Conservation (phyloP, 495 filamentous ascomycete species). For the Neurospora sublineolata region DNA sequence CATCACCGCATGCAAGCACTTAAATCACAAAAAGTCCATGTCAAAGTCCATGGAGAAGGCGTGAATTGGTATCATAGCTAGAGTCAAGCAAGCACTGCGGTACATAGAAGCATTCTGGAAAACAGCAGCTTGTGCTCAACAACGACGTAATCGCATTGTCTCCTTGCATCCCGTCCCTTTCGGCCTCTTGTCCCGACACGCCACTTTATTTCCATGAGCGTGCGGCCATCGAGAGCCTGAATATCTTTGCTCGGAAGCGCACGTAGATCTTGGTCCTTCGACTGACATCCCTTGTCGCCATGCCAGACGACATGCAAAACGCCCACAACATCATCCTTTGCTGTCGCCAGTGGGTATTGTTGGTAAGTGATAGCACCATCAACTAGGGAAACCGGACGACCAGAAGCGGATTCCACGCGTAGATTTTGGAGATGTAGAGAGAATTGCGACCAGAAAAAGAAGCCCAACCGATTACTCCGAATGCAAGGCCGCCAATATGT, state of each 20-base stretch:
- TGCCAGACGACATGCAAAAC: conserved; percentile 37
- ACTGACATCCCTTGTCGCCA: conserved; percentile 5
- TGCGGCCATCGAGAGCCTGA: not conserved
- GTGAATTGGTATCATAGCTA: not conserved
- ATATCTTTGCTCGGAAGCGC: not conserved
- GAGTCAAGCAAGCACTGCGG: not conserved
- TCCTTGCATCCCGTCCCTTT: not conserved
- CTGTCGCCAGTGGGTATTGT: conserved; percentile 13
- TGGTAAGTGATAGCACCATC: conserved; percentile 10
- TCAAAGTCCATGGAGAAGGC: not conserved
- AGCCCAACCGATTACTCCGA: conserved; percentile 45
- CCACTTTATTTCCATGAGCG: not conserved
- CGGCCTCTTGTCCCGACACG: not conserved
- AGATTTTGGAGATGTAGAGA: conserved; percentile 27
- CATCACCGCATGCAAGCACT: not conserved
- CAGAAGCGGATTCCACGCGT: conserved; percentile 14
- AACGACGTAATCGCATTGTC: conserved; percentile 1
- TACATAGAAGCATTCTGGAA: not conserved
- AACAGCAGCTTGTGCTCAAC: not conserved
- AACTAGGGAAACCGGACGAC: conserved; percentile 9
- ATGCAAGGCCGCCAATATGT: conserved; percentile 41
- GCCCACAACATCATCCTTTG: conserved; percentile 28
- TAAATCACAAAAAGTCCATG: not conserved
- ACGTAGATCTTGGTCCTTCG: not conserved
- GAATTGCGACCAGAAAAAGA: conserved; percentile 35